Evolutionary conservation across 495 filamentous ascomycete species (phyloP).

Genomic region (Sordaria brevicollis): DNA sequence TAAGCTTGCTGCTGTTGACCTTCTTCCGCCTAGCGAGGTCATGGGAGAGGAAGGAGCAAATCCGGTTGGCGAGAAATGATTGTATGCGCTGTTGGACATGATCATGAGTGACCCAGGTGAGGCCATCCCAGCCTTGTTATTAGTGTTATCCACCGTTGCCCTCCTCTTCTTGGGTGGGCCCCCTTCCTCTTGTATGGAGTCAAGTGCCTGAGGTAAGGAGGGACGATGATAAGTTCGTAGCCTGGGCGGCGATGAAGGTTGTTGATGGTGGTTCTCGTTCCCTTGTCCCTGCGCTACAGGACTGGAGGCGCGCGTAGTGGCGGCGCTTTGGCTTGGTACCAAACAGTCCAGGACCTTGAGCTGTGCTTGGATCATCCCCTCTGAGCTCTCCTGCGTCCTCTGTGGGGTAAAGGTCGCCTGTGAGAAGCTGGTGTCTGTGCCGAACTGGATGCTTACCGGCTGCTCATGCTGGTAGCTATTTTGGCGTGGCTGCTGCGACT

Average conservation of each 20-base stretch:
- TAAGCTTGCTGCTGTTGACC: not conserved
- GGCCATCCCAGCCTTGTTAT: not conserved
- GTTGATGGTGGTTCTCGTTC: slow-evolving; percentile 24
- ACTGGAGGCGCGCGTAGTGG: slow-evolving; percentile 49
- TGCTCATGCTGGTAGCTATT: not conserved
- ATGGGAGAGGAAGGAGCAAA: not conserved
- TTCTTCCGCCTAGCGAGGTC: not conserved
- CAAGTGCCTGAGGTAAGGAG: not conserved
- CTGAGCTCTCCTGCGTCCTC: slow-evolving; percentile 15
- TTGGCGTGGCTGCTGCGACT: not conserved
- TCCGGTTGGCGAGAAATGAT: not conserved
- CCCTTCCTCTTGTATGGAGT: not conserved
- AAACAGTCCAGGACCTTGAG: slow-evolving; percentile 46
- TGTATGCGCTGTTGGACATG: not conserved
- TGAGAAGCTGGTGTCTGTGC: slow-evolving; percentile 48
- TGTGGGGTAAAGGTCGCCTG: not conserved
- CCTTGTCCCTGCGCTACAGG: slow-evolving; percentile 23
- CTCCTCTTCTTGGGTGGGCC: not conserved
- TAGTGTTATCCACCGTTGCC: not conserved
- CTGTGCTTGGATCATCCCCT: slow-evolving; percentile 42
- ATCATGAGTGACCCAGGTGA: not conserved
- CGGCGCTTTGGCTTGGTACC: slow-evolving; percentile 38
- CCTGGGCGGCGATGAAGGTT: not conserved
- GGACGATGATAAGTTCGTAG: not conserved
- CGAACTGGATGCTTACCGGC: slow-evolving; percentile 37